These are phyloP conservation scores for Phyllosticta citribraziliensis DNA, from an alignment of 2,329 filamentous ascomycete species.

Conservation along the genomic window DNA sequence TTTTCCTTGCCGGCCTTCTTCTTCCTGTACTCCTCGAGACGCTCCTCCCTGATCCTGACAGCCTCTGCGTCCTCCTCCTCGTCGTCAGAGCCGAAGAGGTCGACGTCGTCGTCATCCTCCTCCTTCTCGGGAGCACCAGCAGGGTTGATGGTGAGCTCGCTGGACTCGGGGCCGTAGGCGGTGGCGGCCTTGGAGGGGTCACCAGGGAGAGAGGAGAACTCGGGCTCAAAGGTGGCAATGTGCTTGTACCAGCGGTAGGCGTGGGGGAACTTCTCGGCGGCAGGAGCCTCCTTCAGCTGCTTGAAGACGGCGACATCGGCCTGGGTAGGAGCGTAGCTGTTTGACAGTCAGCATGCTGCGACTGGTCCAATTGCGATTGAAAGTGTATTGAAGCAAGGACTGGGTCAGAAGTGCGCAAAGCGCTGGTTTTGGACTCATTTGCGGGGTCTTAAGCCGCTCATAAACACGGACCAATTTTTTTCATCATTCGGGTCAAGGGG, in stretches of 20 bases:
- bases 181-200: conserved; percentile 84
- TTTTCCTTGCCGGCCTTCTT: conserved; percentile 95
- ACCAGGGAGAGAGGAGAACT: conserved; percentile 84
- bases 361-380: background rate
- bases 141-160: conserved; percentile 71
- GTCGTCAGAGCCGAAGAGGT: conserved; percentile 86
- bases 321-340: conserved; percentile 65
- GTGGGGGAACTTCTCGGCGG: conserved; percentile 80
- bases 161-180: conserved; percentile 78
- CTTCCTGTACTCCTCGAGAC: conserved; percentile 85
- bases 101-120: conserved; percentile 60
- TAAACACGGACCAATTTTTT: conserved; percentile 92
- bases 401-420: conserved; percentile 66
- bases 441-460: conserved; percentile 89
- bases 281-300: conserved; percentile 66
- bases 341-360: conserved; percentile 18
- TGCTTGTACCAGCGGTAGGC: conserved; percentile 99
- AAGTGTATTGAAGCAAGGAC: conserved; percentile 11
- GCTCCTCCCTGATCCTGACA: conserved; percentile 72
- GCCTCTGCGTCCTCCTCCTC: conserved; percentile 92
- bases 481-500: conserved; percentile 56
- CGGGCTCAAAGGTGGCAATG: conserved; percentile 82
- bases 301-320: conserved; percentile 96
- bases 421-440: conserved; percentile 69
- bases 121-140: conserved; percentile 66